A percentile compares a stretch with the other conserved stretches of the same genome.
These are phyloP conservation scores for Biscogniauxia sp. DNA, from an alignment of 2,329 filamentous ascomycete genomes.

Conservation along the genomic window DNA sequence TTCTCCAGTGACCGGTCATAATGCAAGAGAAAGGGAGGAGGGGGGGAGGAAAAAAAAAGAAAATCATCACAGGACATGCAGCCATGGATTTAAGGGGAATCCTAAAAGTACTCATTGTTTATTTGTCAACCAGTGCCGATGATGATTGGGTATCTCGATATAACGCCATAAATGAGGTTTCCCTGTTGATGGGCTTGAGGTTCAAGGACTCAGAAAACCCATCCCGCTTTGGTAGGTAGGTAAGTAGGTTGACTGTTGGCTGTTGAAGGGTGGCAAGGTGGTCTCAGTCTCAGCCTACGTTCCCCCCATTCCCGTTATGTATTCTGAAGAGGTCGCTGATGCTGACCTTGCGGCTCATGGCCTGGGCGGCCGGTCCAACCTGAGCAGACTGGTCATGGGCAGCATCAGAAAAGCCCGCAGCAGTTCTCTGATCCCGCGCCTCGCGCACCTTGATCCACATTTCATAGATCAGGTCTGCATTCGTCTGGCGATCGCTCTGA, in stretches of 20 bases:
- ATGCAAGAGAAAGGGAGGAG: too few species aligned
- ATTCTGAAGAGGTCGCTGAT: constrained; percentile 43
- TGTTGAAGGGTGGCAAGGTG: not conserved
- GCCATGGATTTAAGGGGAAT: not conserved
- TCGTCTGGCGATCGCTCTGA: constrained; percentile 24
- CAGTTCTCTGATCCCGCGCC: constrained; percentile 11
- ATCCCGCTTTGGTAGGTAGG: not conserved
- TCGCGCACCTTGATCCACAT: constrained; percentile 28
- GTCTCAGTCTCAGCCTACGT: not conserved
- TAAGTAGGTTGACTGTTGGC: too few species aligned
- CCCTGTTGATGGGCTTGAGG: not conserved
- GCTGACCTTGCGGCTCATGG: constrained; percentile 39
- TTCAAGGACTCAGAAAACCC: not conserved
- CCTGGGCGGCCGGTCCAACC: constrained; percentile 7
- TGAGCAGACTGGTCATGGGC: constrained; percentile 5
- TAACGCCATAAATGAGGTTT: not conserved
- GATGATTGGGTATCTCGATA: not conserved
- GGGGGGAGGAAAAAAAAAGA: too few species aligned
- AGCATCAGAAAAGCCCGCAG: constrained; percentile 6
- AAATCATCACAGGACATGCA: not conserved
- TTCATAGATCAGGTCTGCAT: constrained; percentile 26
- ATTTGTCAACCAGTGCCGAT: not conserved
- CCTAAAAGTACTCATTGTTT: not conserved
- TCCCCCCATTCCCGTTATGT: not conserved
- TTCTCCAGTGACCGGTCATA: not conserved